Conservation (phyloP, 495 filamentous ascomycete species). For the Hamigera avellanea region DNA sequence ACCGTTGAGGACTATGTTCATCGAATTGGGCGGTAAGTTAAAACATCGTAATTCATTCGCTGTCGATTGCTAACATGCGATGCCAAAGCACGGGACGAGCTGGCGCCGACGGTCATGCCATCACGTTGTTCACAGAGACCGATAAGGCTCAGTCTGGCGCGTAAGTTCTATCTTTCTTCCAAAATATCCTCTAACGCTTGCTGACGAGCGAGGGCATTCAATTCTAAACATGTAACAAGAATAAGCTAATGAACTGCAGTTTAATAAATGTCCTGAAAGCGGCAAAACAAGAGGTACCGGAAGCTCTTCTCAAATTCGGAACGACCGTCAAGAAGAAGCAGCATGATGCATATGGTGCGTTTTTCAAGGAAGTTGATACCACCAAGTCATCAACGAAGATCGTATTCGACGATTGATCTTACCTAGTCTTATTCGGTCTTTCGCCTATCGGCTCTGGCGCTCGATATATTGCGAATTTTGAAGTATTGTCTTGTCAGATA, state of each 20-base stretch:
- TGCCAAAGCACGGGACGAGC: constrained; percentile 62
- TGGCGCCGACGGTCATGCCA: constrained; percentile 71
- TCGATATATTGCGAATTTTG: constrained; percentile 20
- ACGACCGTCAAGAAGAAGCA: constrained; percentile 99
- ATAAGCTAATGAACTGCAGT: constrained; percentile 12
- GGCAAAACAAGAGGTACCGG: constrained; percentile 79
- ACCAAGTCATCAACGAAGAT: constrained; percentile 85
- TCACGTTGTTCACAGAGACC: constrained; percentile 86
- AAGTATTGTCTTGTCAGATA: constrained; percentile 42
- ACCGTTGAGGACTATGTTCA: constrained; percentile 90
- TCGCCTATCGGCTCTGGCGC: constrained; percentile 8
- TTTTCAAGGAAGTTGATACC: constrained; percentile 70
- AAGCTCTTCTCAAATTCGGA: constrained; percentile 82
- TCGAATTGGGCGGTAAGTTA: constrained; percentile 61
- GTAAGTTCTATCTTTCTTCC: constrained; percentile 36
- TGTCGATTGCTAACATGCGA: background rate
- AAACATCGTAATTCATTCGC: background rate
- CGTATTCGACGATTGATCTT: constrained; percentile 64
- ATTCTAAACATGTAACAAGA: background rate
- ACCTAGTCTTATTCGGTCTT: constrained; percentile 11
- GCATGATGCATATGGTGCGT: constrained; percentile 84
- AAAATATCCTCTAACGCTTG: background rate
- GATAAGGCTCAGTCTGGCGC: constrained; percentile 82
- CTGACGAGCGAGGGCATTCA: too few relatives aligned
- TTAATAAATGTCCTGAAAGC: constrained; percentile 87